Evolutionary conservation across 176 grass and related monocot genomes (phyloP), one percentile per base, ranked within the genome.

Genomic region (Oryza brachyantha): DNA sequence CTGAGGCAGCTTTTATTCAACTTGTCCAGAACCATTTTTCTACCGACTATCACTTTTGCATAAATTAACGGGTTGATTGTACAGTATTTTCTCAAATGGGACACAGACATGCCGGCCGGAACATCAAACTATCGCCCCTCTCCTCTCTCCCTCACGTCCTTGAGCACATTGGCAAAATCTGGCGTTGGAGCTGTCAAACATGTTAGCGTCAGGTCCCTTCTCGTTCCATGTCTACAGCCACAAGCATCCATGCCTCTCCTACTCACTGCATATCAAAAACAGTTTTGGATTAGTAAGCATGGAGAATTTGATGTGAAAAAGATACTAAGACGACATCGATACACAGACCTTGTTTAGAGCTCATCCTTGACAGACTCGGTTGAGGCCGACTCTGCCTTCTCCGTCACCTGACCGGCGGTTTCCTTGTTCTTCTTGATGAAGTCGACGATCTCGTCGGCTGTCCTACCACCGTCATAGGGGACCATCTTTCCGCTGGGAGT

Each of bases 381-480:
- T 1, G 41, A 5, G 2, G 79, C 7, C 0, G 79, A 8, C 13
- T 68, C 66, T 0, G 84, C 35, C 81, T 88, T 84, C 71, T 88
- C 77, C 0, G 55, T 39, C 2, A 32, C 16, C 66, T 69, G 70
- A 66, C 64, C 29, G 0, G 64, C 35, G 0, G 86, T 67, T 35
- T 95, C 92, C 83, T 86, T 99, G 86, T 86, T 95, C 40, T 86
- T 87, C 70, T 72, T 84, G 38, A 99, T 86, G 84, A 73, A 99
- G 21, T 91, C 84, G 0, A 93, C 45, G 7, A 99, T 95, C 0
- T 86, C 90, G 0, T 99, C 90, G 0, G 73, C 66, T 3, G 92
- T 89, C 70, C 96, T 99, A 58, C 82, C 90, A 0, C 86, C 35
- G 0, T 93, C 88, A 0, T 92, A 99, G 0, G 78, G 68, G 12